A percentile compares a stretch with the other conserved stretches of the same genome.
These are phyloP conservation scores for Astraeus odoratus DNA, from an alignment of 768 basidiomycete genomes.

Conservation along the genomic window DNA sequence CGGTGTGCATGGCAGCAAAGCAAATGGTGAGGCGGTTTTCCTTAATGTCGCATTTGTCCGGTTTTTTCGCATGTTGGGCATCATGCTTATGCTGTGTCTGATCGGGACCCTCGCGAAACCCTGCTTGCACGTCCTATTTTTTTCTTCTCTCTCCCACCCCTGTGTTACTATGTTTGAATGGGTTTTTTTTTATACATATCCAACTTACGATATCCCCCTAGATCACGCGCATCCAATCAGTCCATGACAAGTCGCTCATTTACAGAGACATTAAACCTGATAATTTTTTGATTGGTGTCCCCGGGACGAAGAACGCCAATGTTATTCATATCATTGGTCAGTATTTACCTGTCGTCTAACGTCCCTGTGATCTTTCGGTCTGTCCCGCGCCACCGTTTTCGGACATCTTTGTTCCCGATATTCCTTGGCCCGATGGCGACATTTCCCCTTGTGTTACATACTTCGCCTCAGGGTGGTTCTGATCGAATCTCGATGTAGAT, in stretches of 20 bases:
- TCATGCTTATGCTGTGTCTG: neutral
- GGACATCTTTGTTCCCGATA: slow-evolving; percentile 1
- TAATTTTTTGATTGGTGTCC: slow-evolving; percentile 96
- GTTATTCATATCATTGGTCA: slow-evolving; percentile 79
- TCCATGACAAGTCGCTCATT: slow-evolving; percentile 97
- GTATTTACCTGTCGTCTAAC: slow-evolving; percentile 22
- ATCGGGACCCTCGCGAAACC: neutral
- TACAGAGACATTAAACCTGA: slow-evolving; percentile 99
- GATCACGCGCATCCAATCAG: slow-evolving; percentile 94
- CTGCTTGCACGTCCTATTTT: neutral
- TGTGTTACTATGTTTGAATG: neutral
- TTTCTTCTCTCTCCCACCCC: neutral
- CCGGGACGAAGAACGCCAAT: slow-evolving; percentile 86
- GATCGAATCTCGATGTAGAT: slow-evolving; percentile 41
- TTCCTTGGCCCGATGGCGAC: neutral
- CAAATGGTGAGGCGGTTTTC: slow-evolving; percentile 75
- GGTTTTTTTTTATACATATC: too few species aligned
- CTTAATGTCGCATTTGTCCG: neutral
- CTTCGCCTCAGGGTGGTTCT: slow-evolving; percentile 5
- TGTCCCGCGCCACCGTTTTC: slow-evolving; percentile 1
- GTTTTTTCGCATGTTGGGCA: neutral
- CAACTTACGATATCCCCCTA: slow-evolving; percentile 29
- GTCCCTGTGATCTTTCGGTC: slow-evolving; percentile 7
- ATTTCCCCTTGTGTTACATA: slow-evolving; percentile 1
- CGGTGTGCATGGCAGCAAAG: slow-evolving; percentile 97